Evolutionary conservation across 2,329 filamentous ascomycete species (phyloP).

Genomic region (Aspergillus felis): DNA sequence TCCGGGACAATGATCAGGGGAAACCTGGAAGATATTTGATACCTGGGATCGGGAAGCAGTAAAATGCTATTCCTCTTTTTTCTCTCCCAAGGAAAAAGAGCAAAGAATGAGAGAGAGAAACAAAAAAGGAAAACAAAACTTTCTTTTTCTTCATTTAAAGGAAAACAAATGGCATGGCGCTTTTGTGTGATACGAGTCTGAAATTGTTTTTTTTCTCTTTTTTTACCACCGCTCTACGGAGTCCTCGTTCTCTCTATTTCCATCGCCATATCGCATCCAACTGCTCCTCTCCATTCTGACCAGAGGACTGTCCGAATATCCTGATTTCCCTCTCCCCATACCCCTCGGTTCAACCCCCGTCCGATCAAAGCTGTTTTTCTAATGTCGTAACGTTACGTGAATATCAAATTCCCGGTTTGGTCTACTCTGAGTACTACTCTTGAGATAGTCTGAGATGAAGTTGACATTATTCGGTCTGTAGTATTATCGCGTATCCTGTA

Average conservation of each 20-base stretch:
- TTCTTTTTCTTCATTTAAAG: conserved; percentile 11
- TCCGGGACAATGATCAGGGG: conserved; percentile 11
- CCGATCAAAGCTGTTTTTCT: conserved; percentile 4
- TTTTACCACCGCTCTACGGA: conserved; percentile 1
- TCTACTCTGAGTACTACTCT: not conserved
- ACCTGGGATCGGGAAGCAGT: conserved; percentile 16
- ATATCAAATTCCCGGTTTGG: not conserved
- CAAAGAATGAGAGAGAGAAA: conserved; percentile 8
- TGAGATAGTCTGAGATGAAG: not conserved
- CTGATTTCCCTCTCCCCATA: not conserved
- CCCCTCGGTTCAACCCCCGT: not conserved
- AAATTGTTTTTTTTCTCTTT: conserved; percentile 15
- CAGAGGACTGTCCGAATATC: not conserved
- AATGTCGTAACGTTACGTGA: conserved; percentile 12
- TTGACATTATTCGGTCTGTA: not conserved
- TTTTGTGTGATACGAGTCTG: conserved; percentile 22
- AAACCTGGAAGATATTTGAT: not conserved
- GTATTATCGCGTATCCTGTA: not conserved
- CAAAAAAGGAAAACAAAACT: conserved; percentile 18
- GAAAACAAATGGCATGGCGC: conserved; percentile 26
- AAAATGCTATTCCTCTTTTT: conserved; percentile 12
- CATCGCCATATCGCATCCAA: not conserved
- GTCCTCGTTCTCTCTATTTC: not conserved
- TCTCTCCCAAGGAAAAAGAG: conserved; percentile 11
- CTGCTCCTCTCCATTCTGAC: conserved; percentile 2